phyloP scores from a whole-genome alignment of 352 stramenopile genomes.

The Phytophthora sansomeana region DNA sequence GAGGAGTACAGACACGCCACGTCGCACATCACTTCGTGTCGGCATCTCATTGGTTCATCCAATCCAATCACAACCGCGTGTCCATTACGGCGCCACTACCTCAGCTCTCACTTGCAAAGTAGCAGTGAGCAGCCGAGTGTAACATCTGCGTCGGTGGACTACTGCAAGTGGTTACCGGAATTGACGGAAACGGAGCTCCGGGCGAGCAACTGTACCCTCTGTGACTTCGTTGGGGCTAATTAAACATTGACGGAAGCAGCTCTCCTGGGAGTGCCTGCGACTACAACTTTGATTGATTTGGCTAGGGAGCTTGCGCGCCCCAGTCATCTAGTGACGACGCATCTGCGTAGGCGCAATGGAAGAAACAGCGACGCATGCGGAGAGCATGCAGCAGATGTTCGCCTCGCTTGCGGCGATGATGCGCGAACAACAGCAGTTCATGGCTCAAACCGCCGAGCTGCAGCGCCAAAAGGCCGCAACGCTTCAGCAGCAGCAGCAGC shows the following conservation, averaged over 20 bases:
- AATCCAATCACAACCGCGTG: too few species aligned
- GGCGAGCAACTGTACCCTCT: too few species aligned
- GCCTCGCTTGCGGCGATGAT: constrained; percentile 15
- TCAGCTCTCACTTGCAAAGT: too few species aligned
- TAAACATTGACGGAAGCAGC: constrained; percentile 8
- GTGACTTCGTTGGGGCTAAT: background rate
- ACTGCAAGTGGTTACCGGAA: too few species aligned
- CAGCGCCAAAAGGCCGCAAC: constrained; percentile 14
- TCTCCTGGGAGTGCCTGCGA: constrained; percentile 10
- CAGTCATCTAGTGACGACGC: constrained; percentile 5
- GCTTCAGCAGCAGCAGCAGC: constrained; percentile 10
- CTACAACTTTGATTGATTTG: constrained; percentile 20
- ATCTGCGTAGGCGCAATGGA: constrained; percentile 9
- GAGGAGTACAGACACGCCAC: too few species aligned
- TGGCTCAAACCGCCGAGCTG: constrained; percentile 14
- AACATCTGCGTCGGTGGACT: too few species aligned
- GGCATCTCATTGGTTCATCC: too few species aligned
- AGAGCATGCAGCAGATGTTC: constrained; percentile 12
- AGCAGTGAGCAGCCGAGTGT: too few species aligned
- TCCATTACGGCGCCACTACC: too few species aligned
- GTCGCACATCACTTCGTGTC: too few species aligned
- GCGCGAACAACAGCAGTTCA: constrained; percentile 19
- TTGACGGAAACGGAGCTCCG: too few species aligned
- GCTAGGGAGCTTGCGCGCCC: background rate
- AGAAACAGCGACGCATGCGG: background rate